Base-by-base conservation (phyloP, 164 flowering plant species). In the Pachysandra terminalis region DNA sequence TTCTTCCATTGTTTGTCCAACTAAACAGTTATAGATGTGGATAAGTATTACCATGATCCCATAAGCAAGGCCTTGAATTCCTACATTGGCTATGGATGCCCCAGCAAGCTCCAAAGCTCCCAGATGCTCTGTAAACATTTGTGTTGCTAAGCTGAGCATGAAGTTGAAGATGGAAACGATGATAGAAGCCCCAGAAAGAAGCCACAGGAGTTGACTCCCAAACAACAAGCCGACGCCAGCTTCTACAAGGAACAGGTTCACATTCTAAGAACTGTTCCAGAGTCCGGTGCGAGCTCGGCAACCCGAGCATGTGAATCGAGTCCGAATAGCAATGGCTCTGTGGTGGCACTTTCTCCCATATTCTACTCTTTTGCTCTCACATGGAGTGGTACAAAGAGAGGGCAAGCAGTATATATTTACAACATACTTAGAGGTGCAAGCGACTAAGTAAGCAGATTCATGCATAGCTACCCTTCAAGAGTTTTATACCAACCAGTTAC, bases 41-140 rank as follows among this genome's bases (percentile, higher is more conserved):
- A 32, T 17, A 12, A 25, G 16, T 8, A 24, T 10, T 78, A 86
- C 86, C 86, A 86, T 84, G 19, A 82, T 78, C 4, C 87, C 86
- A 63, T 86, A 82, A 67, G 87, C 85, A 71, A 84, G 87, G 32
- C 86, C 87, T 57, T 85, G 89, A 67, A 85, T 81, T 28, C 89
- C 89, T 6, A 85, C 86, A 59, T 77, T 78, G 12, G 86, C 83
- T 68, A 82, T 73, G 23, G 87, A 80, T 5, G 87, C 89, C 0
- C 83, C 87, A 15, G 87, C 87, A 25, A 85, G 82, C 78, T 83
- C 84, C 22, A 78, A 21, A 0, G 90, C 72, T 17, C 87, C 82
- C 59, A 83, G 70, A 59, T 82, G 85, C 6, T 86, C 86, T 0
- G 78, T 51, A 56, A 88, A 86, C 85, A 83, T 83, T 3, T 81